Base-by-base conservation (phyloP, 139 green algal genomes). In the Parachlorella kessleri region DNA sequence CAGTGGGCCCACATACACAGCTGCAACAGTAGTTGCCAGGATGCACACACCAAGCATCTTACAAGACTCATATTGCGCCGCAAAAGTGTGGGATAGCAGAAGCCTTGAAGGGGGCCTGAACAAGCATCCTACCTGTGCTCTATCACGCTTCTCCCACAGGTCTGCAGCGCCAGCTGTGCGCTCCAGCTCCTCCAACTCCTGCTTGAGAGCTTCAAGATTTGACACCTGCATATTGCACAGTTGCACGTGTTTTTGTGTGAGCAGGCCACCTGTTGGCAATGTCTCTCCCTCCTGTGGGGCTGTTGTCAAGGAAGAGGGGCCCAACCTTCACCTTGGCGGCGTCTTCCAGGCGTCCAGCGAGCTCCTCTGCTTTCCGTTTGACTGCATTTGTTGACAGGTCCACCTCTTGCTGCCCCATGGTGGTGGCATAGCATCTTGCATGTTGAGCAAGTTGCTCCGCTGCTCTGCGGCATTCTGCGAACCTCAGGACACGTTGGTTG, bases 91-190 rank as follows among this genome's bases (percentile, higher is more conserved):
- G n/a, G n/a, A n/a, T n/a, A n/a, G n/a, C n/a, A n/a, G n/a, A n/a
- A n/a, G n/a, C n/a, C n/a, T n/a, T n/a, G n/a, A 18, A 59, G 48
- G 48, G 48, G 48, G 48, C 21, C 48, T 28, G 48, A 59, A 59
- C 21, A 59, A 59, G 48, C 48, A 59, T 14, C 14, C 0, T 0
- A 28, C 48, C 48, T 91, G 79, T 18, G 91, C 94, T 6, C 70
- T 66, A 0, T 48, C 74, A 2, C 84, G 77, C 66, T 95, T 78
- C 42, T 94, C 93, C 94, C 94, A 98, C 55, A 98, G 75, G 1
- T 76, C 79, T 0, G 75, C 67, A 1, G 76, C 75, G 4, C 63
- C 69, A 21, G 84, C 75, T 4, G 87, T 64, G n/a, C 77, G 26
- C 79, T 95, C 90, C 76, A 93, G 78, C 14, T 84, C 72, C 2